Evolutionary conservation across 768 basidiomycete species (phyloP).

Genomic region (Termitomyces titanicus): DNA sequence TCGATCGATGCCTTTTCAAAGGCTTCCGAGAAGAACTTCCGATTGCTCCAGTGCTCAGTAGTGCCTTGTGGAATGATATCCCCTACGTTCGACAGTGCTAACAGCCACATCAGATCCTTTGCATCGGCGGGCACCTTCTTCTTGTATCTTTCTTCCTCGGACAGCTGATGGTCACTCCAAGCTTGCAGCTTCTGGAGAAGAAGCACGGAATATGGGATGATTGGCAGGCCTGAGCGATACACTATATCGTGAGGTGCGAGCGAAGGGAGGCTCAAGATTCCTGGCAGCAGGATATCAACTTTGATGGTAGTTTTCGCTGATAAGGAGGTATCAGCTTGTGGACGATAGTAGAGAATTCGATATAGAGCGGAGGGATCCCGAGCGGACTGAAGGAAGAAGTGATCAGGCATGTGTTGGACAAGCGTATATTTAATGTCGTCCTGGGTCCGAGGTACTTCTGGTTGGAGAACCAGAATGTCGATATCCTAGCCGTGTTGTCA

Average conservation of each 20-base stretch:
- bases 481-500: slow-evolving; percentile 9
- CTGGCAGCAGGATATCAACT: slow-evolving; percentile 17
- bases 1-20: slow-evolving; percentile 11
- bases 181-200: slow-evolving; percentile 19
- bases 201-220: slow-evolving; percentile 14
- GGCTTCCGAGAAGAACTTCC: slow-evolving; percentile 9
- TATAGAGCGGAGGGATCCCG: slow-evolving; percentile 13
- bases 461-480: slow-evolving; percentile 13
- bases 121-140: slow-evolving; percentile 12
- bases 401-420: slow-evolving; percentile 5
- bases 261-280: slow-evolving; percentile 16
- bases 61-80: neutral
- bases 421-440: slow-evolving; percentile 13
- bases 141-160: slow-evolving; percentile 11
- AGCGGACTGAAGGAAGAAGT: slow-evolving; percentile 13
- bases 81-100: neutral
- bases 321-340: neutral
- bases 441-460: neutral
- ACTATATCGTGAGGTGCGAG: neutral
- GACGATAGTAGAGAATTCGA: slow-evolving; percentile 11
- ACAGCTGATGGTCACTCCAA: slow-evolving; percentile 17
- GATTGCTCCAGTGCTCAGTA: slow-evolving; percentile 1
- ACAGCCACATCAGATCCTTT: slow-evolving; percentile 12
- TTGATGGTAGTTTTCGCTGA: slow-evolving; percentile 2
- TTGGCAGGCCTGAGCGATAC: slow-evolving; percentile 8